A percentile compares a stretch with the other conserved stretches of the same genome.
Evolutionary conservation across 257 asterid species (phyloP).

Genomic region (Petunia axillaris): DNA sequence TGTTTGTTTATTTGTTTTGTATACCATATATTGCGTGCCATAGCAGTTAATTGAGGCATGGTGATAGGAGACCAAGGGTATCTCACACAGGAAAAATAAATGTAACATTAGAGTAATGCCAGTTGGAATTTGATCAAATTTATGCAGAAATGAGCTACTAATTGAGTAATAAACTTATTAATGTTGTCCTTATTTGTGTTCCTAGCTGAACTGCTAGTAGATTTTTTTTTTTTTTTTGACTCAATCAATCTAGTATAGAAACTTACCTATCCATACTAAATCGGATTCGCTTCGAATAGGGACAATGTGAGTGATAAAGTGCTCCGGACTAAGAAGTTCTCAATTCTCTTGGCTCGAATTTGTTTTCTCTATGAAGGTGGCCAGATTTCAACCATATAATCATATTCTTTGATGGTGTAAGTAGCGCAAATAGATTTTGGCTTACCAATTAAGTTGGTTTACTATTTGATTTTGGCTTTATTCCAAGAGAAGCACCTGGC

Average conservation of each 20-base stretch:
- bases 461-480: not conserved
- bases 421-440: too few relatives aligned
- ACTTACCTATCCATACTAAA: too few relatives aligned
- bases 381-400: too few relatives aligned
- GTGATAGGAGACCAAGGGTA: slow-evolving; percentile 21
- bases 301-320: too few relatives aligned
- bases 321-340: too few relatives aligned
- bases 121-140: not conserved
- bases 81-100: not conserved
- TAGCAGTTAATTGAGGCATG: slow-evolving; percentile 32
- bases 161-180: not conserved
- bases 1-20: slow-evolving; percentile 31
- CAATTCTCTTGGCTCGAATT: too few relatives aligned
- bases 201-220: not conserved
- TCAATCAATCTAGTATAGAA: too few relatives aligned
- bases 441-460: too few relatives aligned
- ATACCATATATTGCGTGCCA: slow-evolving; percentile 27
- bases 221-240: not conserved
- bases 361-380: too few relatives aligned
- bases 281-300: too few relatives aligned
- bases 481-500: not conserved
- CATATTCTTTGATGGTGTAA: too few relatives aligned
- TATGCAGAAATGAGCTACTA: not conserved
- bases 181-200: not conserved
- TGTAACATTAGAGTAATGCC: not conserved